Evolutionary conservation across 192 early-diverging fungal genomes (phyloP), one percentile per base, ranked within the genome.

Genomic region (Radiomyces spectabilis): DNA sequence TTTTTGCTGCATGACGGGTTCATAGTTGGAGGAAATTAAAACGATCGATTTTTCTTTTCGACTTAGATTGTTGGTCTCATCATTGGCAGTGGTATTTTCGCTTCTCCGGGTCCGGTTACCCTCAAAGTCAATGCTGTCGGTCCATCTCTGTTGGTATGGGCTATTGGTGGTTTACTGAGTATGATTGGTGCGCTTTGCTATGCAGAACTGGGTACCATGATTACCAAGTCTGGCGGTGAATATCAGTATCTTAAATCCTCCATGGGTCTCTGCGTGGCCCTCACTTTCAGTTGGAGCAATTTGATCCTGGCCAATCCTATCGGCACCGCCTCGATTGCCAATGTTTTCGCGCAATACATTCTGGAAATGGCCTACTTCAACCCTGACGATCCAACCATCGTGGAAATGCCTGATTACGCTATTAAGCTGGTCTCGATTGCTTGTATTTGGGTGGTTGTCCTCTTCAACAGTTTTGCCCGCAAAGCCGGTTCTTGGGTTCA

Each of bases 151-250:
- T 57, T 87, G 40, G 70, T 90, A 26, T 90, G 88, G 88, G 69
- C 73, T 15, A 42, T 85, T 2, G 84, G 84, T 48, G 86, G 80
- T 5, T 37, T 90, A 13, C 68, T 91, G 32, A 83, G 89, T 3
- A 82, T 87, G 54, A 78, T 81, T 10, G 94, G 94, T 29, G 84
- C 84, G 0, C 63, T 87, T 6, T 87, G 86, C 52, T 97, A 94
- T 59, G 85, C 88, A 15, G 94, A 97, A 70, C 71, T 97, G 27
- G 94, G 94, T 3, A 75, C 90, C 19, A 87, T 85, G 71, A 83
- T 89, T 40, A 86, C 87, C 5, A 61, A 67, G 16, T 92, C 90
- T 41, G 94, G 94, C 51, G 86, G 85, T 1, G 92, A 93, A 42
- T 85, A 89, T 72, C 82, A 83, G 15, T 97, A 94, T 55, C 71